Conservation (phyloP, 768 basidiomycete species). For the Lactifluus pinguis region DNA sequence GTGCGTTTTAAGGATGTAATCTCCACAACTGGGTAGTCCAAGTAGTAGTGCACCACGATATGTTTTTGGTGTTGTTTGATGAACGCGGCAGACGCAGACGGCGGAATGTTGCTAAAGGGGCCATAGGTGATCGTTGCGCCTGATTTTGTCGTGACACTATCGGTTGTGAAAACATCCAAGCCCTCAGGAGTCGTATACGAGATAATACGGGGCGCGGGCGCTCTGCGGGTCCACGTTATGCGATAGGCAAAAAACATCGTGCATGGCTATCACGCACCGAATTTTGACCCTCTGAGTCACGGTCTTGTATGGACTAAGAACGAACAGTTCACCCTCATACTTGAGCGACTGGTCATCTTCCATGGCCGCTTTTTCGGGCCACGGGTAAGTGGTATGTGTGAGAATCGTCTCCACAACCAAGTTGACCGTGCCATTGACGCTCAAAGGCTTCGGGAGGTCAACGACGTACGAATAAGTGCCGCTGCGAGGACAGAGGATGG, state of each 20-base stretch:
- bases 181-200: conserved; percentile 63
- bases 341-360: conserved; percentile 70
- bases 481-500: conserved; percentile 20
- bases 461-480: conserved; percentile 50
- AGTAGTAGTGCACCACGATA: conserved; percentile 69
- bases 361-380: conserved; percentile 67
- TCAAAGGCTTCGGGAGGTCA: conserved; percentile 50
- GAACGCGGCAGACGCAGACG: conserved; percentile 50
- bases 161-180: conserved; percentile 49
- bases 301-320: conserved; percentile 78
- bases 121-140: conserved; percentile 83
- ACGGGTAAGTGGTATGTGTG: conserved; percentile 68
- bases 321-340: conserved; percentile 68
- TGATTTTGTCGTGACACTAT: conserved; percentile 57
- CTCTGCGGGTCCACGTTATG: conserved; percentile 32
- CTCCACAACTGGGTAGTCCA: conserved; percentile 75
- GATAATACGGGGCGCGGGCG: conserved; percentile 60
- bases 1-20: conserved; percentile 61
- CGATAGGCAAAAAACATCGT: background rate
- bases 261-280: conserved; percentile 42
- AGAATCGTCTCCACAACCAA: conserved; percentile 73
- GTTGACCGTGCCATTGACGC: conserved; percentile 53
- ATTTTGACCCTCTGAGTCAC: conserved; percentile 80
- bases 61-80: conserved; percentile 52
- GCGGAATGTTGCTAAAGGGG: conserved; percentile 69